Evolutionary conservation across 352 stramenopile species (phyloP).

Genomic region (Pythium apleroticum): DNA sequence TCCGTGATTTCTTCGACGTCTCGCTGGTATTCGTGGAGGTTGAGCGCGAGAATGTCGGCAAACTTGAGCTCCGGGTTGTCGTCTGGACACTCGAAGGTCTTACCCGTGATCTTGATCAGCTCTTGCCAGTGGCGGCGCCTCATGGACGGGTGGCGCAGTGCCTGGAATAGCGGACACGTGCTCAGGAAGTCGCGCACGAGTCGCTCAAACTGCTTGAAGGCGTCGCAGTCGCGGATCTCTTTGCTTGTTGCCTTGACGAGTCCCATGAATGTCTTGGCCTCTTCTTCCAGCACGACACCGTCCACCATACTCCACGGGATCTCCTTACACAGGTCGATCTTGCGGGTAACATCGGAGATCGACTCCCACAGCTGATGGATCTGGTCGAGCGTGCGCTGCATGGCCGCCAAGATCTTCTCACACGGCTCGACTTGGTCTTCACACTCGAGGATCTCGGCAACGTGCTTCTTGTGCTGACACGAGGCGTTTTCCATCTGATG

Average conservation of each 20-base stretch:
- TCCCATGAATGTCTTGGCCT: slow-evolving; percentile 83
- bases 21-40: slow-evolving; percentile 73
- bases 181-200: slow-evolving; percentile 76
- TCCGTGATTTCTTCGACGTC: slow-evolving; percentile 92
- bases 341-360: slow-evolving; percentile 82
- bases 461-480: slow-evolving; percentile 74
- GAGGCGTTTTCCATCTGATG: slow-evolving; percentile 37
- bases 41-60: slow-evolving; percentile 77
- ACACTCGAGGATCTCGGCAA: slow-evolving; percentile 93
- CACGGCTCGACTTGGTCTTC: slow-evolving; percentile 86
- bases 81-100: slow-evolving; percentile 60
- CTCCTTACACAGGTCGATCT: slow-evolving; percentile 86
- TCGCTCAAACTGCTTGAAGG: slow-evolving; percentile 88
- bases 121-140: slow-evolving; percentile 72
- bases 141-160: slow-evolving; percentile 75
- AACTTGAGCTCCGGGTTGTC: slow-evolving; percentile 72
- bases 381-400: slow-evolving; percentile 75
- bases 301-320: slow-evolving; percentile 93
- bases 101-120: slow-evolving; percentile 57
- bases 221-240: slow-evolving; percentile 87
- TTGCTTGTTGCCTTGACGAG: slow-evolving; percentile 91
- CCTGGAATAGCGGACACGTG: slow-evolving; percentile 79
- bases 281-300: slow-evolving; percentile 91
- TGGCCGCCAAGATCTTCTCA: slow-evolving; percentile 61
- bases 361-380: slow-evolving; percentile 87